phyloP scores from a whole-genome alignment of 768 basidiomycete species.

The Psilocybe cubensis region DNA sequence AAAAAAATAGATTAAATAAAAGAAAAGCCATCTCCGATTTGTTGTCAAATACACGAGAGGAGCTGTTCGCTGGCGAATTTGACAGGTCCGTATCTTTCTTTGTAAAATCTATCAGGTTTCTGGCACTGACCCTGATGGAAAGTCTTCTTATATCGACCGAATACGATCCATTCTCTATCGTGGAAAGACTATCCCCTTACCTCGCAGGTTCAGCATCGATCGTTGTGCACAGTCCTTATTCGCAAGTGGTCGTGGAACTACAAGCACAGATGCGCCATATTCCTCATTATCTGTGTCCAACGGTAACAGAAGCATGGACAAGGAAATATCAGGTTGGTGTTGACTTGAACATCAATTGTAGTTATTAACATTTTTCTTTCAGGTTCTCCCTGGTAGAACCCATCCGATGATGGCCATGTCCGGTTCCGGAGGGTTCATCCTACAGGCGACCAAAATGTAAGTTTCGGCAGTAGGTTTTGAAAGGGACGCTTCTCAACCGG shows the following conservation, averaged over 20 bases:
- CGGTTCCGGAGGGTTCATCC: conserved; percentile 86
- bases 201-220: conserved; percentile 86
- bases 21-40: conserved; percentile 72
- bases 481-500: neutral
- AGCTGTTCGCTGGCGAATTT: conserved; percentile 86
- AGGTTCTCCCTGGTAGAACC: conserved; percentile 92
- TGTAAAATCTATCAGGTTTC: neutral
- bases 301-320: conserved; percentile 84
- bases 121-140: neutral
- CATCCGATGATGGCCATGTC: conserved; percentile 94
- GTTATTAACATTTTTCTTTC: neutral
- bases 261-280: conserved; percentile 70
- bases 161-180: conserved; percentile 83
- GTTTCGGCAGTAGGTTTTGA: conserved; percentile 8
- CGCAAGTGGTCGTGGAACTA: conserved; percentile 81
- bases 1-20: conserved; percentile 73
- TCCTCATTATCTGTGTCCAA: conserved; percentile 75
- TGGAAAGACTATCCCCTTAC: conserved; percentile 75
- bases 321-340: conserved; percentile 79
- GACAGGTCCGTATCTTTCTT: conserved; percentile 63
- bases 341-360: neutral
- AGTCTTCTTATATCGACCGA: conserved; percentile 83
- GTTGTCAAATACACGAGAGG: conserved; percentile 68
- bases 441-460: conserved; percentile 88
- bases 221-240: conserved; percentile 83